phyloP scores from a whole-genome alignment of 2,329 filamentous ascomycete genomes.

The Diplodia scrobiculata region DNA sequence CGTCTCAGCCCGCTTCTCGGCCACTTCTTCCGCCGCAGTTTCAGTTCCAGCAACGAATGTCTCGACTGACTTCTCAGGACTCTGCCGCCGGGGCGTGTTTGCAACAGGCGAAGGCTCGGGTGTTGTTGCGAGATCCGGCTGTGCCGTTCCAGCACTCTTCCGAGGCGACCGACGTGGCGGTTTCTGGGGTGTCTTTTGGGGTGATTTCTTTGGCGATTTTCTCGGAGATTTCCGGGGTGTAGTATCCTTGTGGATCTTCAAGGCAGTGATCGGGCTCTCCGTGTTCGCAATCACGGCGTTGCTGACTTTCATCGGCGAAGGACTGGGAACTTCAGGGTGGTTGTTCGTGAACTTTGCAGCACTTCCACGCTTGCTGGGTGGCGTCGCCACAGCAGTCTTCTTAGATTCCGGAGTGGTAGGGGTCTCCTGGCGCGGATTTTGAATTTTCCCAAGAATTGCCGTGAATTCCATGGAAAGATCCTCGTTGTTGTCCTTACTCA shows the following conservation, averaged over 20 bases:
- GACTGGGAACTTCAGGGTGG: conserved; percentile 27
- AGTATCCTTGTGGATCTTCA: conserved; percentile 34
- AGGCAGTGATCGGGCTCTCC: conserved; percentile 8
- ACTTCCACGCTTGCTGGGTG: conserved; percentile 29
- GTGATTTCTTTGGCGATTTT: conserved; percentile 35
- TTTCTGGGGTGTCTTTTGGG: conserved; percentile 34
- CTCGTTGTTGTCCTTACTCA: conserved; percentile 42
- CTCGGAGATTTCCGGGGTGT: conserved; percentile 35
- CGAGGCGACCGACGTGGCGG: conserved; percentile 38
- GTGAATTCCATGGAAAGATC: conserved; percentile 59
- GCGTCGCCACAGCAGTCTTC: conserved; percentile 12
- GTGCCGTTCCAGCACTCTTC: conserved; percentile 31
- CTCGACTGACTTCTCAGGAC: not conserved
- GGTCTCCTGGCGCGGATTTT: conserved; percentile 32
- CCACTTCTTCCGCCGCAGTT: not conserved
- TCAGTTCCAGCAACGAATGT: not conserved
- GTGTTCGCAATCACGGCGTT: conserved; percentile 9
- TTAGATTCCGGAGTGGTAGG: conserved; percentile 31
- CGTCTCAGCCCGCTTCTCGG: not conserved
- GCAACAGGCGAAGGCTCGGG: conserved; percentile 32
- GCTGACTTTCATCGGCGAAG: conserved; percentile 27
- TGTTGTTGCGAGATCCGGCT: conserved; percentile 34
- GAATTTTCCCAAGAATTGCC: conserved; percentile 52
- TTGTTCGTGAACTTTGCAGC: conserved; percentile 28
- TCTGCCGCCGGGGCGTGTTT: not conserved